These are phyloP conservation scores for Penicillium sp. DNA, from an alignment of 2,329 filamentous ascomycete species.

Conservation along the genomic window DNA sequence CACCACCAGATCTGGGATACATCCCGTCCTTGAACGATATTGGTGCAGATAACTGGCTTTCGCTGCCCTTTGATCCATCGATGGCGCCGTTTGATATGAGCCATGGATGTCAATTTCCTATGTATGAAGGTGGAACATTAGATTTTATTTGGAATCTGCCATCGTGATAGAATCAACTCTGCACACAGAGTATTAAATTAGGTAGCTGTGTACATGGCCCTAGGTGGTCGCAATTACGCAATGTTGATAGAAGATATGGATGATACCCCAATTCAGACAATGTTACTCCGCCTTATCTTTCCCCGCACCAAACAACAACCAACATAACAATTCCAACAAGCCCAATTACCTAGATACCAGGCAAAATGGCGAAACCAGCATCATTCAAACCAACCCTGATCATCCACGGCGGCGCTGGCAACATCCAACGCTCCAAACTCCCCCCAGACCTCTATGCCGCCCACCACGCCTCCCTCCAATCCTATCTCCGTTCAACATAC, in stretches of 20 bases:
- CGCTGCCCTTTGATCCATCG: constrained; percentile 45
- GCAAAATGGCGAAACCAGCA: not conserved
- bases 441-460: constrained; percentile 57
- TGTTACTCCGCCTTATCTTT: constrained; percentile 12
- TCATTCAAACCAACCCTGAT: constrained; percentile 59
- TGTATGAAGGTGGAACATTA: constrained; percentile 41
- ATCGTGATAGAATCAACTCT: constrained; percentile 22
- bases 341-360: too few species aligned
- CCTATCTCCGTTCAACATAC: constrained; percentile 56
- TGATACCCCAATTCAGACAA: constrained; percentile 17
- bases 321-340: not conserved
- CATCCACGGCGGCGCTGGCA: constrained; percentile 72
- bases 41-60: constrained; percentile 45
- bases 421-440: constrained; percentile 62
- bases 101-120: constrained; percentile 39
- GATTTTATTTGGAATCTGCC: constrained; percentile 49
- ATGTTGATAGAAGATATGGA: not conserved
- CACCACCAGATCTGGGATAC: constrained; percentile 30
- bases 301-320: constrained; percentile 13
- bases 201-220: not conserved
- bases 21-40: constrained; percentile 33
- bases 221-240: not conserved
- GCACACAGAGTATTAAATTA: not conserved
- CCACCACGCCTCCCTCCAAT: constrained; percentile 62
- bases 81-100: constrained; percentile 47